Base-by-base conservation (phyloP, 2,329 filamentous ascomycete genomes). In the Fusarium sp. region DNA sequence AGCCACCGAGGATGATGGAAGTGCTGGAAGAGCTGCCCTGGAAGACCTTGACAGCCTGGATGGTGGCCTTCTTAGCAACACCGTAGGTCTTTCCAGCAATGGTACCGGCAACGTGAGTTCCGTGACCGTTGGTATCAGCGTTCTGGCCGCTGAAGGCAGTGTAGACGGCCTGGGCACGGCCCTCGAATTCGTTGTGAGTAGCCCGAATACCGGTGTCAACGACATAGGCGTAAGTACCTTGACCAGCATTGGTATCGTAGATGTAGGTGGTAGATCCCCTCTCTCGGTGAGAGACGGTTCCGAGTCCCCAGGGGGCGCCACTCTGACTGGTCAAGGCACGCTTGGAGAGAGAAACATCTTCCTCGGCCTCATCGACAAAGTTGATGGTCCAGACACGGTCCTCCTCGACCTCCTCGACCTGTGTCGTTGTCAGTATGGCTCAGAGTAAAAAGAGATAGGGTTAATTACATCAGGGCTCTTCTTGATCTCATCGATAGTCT, bases 121-220 rank as follows among this genome's bases (percentile, higher is more conserved):
- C 83, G 71, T 85, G 83, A 41, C 83, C 83, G 60, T 76, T 64
- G 37, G 76, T 67, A 52, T 80, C 78, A 24, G 68, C 65, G 27
- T 73, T 74, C 42, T 75, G 67, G 32, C 69, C 73, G 32, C 59
- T 61, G 48, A 72, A 79, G 34, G 72, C 75, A 47, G 71, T 74
- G 53, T 54, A 79, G 30, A 61, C 76, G 16, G 60, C 54, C 11
- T 47, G 79, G n/a, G 87, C 87, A 57, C 87, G 84, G 40, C 84
- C 84, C 72, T 83, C 80, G 72, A 86, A 88, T 75, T 88, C 83
- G 37, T 74, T 72, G 78, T 91, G 89, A 7, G 83, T 81, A 24
- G 80, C 79, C 48, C 79, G 80, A 69, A 91, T 86, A 71, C 89
- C 89, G 7, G 88, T 90, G 77, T 91, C 89, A 48, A 91, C 84